Percentiles rank a stretch among this genome's conserved stretches.
phyloP scores from a whole-genome alignment of 441 rosid genomes.

The Lagerstroemia fauriei region DNA sequence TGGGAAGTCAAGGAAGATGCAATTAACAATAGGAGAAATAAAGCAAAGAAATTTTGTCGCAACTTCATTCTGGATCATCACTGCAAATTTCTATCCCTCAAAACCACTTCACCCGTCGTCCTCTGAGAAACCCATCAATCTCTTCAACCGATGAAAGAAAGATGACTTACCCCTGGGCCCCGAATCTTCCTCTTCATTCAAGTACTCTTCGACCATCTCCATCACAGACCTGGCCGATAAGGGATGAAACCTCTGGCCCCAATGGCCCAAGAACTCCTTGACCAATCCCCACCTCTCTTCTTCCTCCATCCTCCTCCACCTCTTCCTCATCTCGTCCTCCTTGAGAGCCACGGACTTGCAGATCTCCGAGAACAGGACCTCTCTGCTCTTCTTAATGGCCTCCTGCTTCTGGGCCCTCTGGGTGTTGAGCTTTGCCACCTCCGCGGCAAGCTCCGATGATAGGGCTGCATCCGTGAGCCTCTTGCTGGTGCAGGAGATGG shows the following conservation, averaged over 20 bases:
- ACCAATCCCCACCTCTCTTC: constrained; percentile 57
- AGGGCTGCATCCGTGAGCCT: constrained; percentile 48
- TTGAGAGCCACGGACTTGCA: constrained; percentile 44
- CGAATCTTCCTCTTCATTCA: constrained; percentile 32
- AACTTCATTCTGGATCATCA: neutral
- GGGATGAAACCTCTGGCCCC: constrained; percentile 65
- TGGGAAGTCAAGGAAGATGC: neutral
- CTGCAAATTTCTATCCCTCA: neutral
- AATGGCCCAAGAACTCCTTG: constrained; percentile 49
- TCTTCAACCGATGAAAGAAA: constrained; percentile 56
- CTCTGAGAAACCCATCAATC: constrained; percentile 45
- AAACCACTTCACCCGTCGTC: neutral
- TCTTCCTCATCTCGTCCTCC: constrained; percentile 45
- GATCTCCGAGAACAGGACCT: constrained; percentile 27
- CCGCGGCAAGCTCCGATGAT: constrained; percentile 59
- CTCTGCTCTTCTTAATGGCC: constrained; percentile 69
- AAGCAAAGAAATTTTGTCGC: too few species aligned
- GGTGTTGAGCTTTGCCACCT: constrained; percentile 54
- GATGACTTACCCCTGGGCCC: constrained; percentile 18
- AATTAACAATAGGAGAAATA: too few species aligned
- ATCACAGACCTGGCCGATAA: constrained; percentile 60
- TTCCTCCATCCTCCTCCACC: constrained; percentile 56
- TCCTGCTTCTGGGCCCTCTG: constrained; percentile 51
- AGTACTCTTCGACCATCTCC: constrained; percentile 65
- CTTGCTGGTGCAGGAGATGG: constrained; percentile 35